Base-by-base conservation (phyloP, 768 basidiomycete genomes). In the Pulveroboletus sp. region DNA sequence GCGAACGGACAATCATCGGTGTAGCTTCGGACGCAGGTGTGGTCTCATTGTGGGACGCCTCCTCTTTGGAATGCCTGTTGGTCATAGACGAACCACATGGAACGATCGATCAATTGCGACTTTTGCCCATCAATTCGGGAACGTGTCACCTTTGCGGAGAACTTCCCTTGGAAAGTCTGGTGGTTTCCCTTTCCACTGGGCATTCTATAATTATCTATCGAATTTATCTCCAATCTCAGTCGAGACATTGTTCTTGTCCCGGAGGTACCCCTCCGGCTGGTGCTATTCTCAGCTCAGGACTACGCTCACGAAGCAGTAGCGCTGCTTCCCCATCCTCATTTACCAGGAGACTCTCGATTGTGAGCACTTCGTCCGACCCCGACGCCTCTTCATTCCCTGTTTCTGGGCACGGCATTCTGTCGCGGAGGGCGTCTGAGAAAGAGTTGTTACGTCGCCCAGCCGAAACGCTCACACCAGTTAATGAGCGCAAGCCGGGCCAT, bases 391-490 rank as follows among this genome's bases (percentile, higher is more conserved):
- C 79, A 9, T 93, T 90, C 63, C 90, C 90, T 11, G 78, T 93
- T 20, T 91, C 86, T 6, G 88, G 76, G 3, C 89, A 89, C 60
- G 91, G 86, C 17, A 77, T 85, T 32, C 81, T 90, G 63, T 82
- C 86, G 22, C 77, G 88, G 39, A 76, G 88, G 43, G 75, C 76
- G 19, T 86, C 85, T 3, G 89, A 89, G 61, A 87, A 85, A 64
- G 82, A 83, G 31, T 58, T 65, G 6, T 63, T 71, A 4, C 75
- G 81, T 22, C 77, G 81, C 43, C 71, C 73, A 11, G 70, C 73
- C 8, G 82, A 70, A 79, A 54, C 53, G 9, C 45, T 71, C 63
- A 73, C 78, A 7, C 70, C 76, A 22, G 47, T 66, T 23, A 56
- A 62, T 14, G 71, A 73, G 41, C 59, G 54, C 45, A 63, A 67